phyloP scores from a whole-genome alignment of 2,329 filamentous ascomycete species.

The Knufia petricola region DNA sequence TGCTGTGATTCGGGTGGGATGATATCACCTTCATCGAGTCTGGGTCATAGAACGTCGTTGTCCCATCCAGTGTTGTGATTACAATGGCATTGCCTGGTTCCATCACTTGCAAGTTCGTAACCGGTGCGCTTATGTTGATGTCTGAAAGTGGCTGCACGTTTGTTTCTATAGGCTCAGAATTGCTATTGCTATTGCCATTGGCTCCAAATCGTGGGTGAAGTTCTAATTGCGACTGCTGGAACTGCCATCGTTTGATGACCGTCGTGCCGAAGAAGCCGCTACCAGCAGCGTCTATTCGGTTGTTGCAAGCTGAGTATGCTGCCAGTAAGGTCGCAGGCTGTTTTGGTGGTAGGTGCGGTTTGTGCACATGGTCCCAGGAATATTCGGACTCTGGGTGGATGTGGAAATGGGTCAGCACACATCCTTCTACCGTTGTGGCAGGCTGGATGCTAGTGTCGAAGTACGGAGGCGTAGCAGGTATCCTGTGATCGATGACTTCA shows the following conservation, averaged over 20 bases:
- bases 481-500: slow-evolving; percentile 26
- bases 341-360: slow-evolving; percentile 34
- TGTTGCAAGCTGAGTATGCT: slow-evolving; percentile 56
- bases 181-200: slow-evolving; percentile 32
- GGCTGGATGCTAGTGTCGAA: slow-evolving; percentile 32
- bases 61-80: slow-evolving; percentile 28
- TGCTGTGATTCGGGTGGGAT: not conserved
- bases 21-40: slow-evolving; percentile 1
- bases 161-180: not conserved
- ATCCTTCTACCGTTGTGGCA: slow-evolving; percentile 27
- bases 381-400: slow-evolving; percentile 47
- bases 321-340: slow-evolving; percentile 58
- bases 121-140: not conserved
- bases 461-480: slow-evolving; percentile 12
- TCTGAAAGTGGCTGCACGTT: not conserved
- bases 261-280: slow-evolving; percentile 59
- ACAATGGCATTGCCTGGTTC: slow-evolving; percentile 11
- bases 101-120: slow-evolving; percentile 6
- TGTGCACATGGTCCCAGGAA: slow-evolving; percentile 2
- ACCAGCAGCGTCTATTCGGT: slow-evolving; percentile 42
- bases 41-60: slow-evolving; percentile 37
- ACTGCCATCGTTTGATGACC: slow-evolving; percentile 73
- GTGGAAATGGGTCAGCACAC: slow-evolving; percentile 63
- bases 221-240: slow-evolving; percentile 54
- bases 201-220: slow-evolving; percentile 72